phyloP scores from a whole-genome alignment of 768 basidiomycete species.

The Nevesoporus exiguus region DNA sequence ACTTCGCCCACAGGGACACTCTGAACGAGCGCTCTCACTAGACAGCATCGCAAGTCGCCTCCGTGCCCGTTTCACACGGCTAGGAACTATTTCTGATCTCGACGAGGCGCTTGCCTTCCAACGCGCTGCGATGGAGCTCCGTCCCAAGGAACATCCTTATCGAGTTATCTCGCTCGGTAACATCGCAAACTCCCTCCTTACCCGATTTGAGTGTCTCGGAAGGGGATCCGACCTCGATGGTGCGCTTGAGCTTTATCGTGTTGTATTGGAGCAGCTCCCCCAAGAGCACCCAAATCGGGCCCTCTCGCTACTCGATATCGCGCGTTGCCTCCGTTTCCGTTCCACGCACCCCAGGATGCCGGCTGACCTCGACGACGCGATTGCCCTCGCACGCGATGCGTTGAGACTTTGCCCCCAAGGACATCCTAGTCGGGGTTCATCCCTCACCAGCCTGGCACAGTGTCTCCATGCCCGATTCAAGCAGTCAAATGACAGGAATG shows the following conservation, averaged over 20 bases:
- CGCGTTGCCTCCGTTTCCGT: neutral
- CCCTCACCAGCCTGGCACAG: neutral
- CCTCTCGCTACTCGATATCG: neutral
- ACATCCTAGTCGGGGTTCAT: neutral
- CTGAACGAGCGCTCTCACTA: neutral
- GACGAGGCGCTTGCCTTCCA: neutral
- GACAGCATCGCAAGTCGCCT: neutral
- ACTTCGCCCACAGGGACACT: neutral
- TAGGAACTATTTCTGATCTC: neutral
- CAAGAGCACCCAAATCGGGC: neutral
- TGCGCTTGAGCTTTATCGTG: neutral
- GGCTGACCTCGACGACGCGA: neutral
- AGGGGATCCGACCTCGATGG: neutral
- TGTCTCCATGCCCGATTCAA: neutral
- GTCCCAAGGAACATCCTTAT: neutral
- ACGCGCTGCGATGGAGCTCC: neutral
- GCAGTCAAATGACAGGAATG: neutral
- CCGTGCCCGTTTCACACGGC: neutral
- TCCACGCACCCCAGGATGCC: neutral
- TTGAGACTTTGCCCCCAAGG: neutral
- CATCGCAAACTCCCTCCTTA: neutral
- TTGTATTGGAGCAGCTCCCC: neutral
- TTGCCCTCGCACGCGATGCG: neutral
- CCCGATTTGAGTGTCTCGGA: neutral
- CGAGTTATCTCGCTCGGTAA: neutral